phyloP scores from a whole-genome alignment of 2,329 filamentous ascomycete genomes.

The Sporothrix dimorphospora region DNA sequence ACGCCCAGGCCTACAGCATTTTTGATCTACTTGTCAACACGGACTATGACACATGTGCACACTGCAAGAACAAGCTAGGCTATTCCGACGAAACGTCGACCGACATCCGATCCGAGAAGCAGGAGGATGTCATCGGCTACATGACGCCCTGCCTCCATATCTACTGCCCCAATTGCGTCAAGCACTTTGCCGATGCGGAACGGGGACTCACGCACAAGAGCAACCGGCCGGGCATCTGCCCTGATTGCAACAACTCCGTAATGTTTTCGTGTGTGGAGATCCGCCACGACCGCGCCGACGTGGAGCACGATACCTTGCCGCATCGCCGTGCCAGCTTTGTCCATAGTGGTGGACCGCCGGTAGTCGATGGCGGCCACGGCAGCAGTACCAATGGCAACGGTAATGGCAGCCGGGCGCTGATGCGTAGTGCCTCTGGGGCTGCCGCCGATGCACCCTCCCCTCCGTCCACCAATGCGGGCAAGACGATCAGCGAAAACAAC shows the following conservation, averaged over 20 bases:
- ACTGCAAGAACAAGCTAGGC: conserved; percentile 68
- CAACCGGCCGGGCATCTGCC: conserved; percentile 60
- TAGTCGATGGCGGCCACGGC: not conserved
- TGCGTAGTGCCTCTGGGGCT: not conserved
- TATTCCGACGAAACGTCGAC: conserved; percentile 45
- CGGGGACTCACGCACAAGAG: conserved; percentile 46
- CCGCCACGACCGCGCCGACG: conserved; percentile 61
- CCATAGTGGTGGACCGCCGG: not conserved
- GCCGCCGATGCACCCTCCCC: not conserved
- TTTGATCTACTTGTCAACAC: conserved; percentile 83
- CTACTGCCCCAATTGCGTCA: conserved; percentile 75
- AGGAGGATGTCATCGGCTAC: conserved; percentile 70
- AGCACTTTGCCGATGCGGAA: conserved; percentile 59
- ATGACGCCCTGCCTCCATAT: conserved; percentile 90
- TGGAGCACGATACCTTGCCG: conserved; percentile 59
- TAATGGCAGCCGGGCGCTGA: not conserved
- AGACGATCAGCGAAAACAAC: conserved; percentile 60
- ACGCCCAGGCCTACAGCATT: conserved; percentile 81
- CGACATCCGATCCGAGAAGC: conserved; percentile 60
- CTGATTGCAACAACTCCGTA: conserved; percentile 67
- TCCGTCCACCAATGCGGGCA: conserved; percentile 36
- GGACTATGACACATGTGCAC: conserved; percentile 71
- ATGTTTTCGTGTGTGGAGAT: conserved; percentile 69
- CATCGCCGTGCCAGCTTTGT: conserved; percentile 36
- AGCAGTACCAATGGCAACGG: not conserved